phyloP scores from a whole-genome alignment of 2,329 filamentous ascomycete species.

The Neofusicoccum sp. region DNA sequence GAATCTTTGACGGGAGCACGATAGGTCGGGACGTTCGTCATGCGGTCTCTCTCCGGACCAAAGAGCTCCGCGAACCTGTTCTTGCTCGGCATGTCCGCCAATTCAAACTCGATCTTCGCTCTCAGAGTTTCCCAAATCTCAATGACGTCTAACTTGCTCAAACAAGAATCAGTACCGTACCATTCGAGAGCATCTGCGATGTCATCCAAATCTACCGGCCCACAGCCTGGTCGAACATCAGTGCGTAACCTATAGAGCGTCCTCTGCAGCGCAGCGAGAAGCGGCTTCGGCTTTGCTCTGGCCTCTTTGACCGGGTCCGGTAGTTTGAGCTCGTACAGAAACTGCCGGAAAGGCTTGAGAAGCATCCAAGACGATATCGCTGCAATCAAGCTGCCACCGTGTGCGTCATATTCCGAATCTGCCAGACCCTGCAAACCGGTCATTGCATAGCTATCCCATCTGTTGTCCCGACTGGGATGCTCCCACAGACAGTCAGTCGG shows the following conservation, averaged over 20 bases:
- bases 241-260: constrained; percentile 51
- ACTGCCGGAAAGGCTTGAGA: constrained; percentile 57
- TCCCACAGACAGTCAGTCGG: constrained; percentile 62
- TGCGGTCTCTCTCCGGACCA: constrained; percentile 39
- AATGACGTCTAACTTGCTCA: constrained; percentile 50
- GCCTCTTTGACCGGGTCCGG: constrained; percentile 48
- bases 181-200: constrained; percentile 39
- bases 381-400: constrained; percentile 48
- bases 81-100: constrained; percentile 44
- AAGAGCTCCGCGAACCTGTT: constrained; percentile 47
- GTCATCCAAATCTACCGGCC: constrained; percentile 34
- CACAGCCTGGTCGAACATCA: constrained; percentile 37
- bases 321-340: constrained; percentile 51
- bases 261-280: constrained; percentile 52
- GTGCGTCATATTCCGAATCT: constrained; percentile 8
- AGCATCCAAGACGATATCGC: constrained; percentile 59
- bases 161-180: constrained; percentile 38
- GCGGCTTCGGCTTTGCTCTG: constrained; percentile 48
- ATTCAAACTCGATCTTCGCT: constrained; percentile 52
- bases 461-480: constrained; percentile 54
- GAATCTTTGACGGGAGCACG: constrained; percentile 36
- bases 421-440: constrained; percentile 52
- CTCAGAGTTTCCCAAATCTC: constrained; percentile 57
- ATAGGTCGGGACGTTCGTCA: constrained; percentile 27
- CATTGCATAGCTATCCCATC: constrained; percentile 57